phyloP scores from a whole-genome alignment of 257 asterid species.

The Scutellaria galericulata region DNA sequence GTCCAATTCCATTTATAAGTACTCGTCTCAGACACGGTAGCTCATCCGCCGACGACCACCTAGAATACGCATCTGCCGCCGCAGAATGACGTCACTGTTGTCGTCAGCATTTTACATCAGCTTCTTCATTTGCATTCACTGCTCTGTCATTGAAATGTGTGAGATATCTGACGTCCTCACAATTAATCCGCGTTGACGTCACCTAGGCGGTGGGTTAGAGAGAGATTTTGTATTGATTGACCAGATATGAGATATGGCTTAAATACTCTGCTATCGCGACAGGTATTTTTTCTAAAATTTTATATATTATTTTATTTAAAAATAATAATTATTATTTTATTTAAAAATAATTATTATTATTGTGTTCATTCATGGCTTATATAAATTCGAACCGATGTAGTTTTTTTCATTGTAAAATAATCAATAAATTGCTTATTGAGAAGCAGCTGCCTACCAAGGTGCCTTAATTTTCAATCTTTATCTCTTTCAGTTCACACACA shows the following conservation, averaged over 20 bases:
- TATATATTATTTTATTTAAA: no score
- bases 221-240: not conserved
- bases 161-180: not conserved
- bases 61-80: not conserved
- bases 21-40: no score
- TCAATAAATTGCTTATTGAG: conserved; percentile 14
- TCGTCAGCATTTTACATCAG: not conserved
- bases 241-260: not conserved
- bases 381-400: conserved; percentile 9
- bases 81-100: not conserved
- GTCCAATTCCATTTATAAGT: no score
- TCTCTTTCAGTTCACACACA: not conserved
- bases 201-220: not conserved
- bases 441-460: conserved; percentile 31
- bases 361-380: not conserved
- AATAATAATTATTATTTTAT: no score
- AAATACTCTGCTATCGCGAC: not conserved
- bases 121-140: not conserved
- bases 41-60: not conserved
- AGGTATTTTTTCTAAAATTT: not conserved
- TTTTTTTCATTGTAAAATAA: not conserved
- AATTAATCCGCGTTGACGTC: conserved; percentile 41
- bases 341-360: no score
- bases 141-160: not conserved
- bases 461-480: not conserved